Conservation (phyloP, 192 early-diverging fungal genomes). For the Rhizoclosmatium sp. region DNA sequence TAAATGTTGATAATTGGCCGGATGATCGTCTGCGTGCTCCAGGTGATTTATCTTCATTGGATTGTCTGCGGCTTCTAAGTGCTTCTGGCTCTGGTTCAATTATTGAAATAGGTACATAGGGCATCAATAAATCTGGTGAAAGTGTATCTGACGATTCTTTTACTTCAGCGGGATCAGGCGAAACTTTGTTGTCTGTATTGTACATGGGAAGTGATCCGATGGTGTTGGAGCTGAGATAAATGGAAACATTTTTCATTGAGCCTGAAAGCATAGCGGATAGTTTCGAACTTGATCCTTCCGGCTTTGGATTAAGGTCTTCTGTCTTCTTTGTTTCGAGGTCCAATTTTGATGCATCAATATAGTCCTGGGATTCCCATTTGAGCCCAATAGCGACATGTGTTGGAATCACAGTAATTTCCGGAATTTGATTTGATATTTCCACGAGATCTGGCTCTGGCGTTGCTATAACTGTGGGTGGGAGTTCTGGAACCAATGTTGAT, state of each 20-base stretch:
- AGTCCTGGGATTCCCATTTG: slow-evolving; percentile 1
- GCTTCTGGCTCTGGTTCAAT: too few species aligned
- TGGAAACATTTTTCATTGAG: neutral
- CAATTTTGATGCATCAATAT: neutral
- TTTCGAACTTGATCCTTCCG: neutral
- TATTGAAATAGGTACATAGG: neutral
- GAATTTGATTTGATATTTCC: too few species aligned
- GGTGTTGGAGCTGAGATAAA: neutral
- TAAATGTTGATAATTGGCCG: neutral
- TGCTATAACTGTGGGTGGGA: too few species aligned
- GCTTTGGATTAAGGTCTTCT: neutral
- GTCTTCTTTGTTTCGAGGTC: neutral
- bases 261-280: neutral
- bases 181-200: neutral
- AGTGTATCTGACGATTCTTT: neutral
- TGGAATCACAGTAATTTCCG: neutral
- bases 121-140: neutral
- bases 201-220: neutral
- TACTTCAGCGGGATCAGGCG: neutral
- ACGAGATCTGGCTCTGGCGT: too few species aligned
- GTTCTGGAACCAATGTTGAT: too few species aligned
- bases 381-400: neutral
- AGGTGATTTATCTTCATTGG: neutral
- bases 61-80: neutral
- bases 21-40: neutral